A percentile compares a stretch with the other conserved stretches of the same genome.
Conservation (phyloP, 345 rosid species). For the Euphorbia pulcherrima region DNA sequence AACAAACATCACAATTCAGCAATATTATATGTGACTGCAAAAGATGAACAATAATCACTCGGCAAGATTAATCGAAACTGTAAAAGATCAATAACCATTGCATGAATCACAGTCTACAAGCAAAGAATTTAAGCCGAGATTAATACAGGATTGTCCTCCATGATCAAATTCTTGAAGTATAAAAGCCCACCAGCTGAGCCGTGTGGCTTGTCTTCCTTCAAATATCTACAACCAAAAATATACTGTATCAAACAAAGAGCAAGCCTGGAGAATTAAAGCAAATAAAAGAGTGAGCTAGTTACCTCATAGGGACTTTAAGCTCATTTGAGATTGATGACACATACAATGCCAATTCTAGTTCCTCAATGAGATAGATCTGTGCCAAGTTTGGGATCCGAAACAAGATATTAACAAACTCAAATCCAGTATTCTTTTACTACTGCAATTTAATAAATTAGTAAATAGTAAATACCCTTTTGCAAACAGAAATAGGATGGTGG, state of each 20-base stretch:
- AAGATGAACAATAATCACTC: slow-evolving; percentile 10
- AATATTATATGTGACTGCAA: slow-evolving; percentile 71
- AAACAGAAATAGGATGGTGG: slow-evolving; percentile 98
- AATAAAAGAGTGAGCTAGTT: slow-evolving; percentile 5
- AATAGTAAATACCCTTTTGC: slow-evolving; percentile 62
- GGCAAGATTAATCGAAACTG: slow-evolving; percentile 67
- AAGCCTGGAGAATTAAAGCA: slow-evolving; percentile 2
- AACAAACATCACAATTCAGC: slow-evolving; percentile 85
- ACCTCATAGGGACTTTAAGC: slow-evolving; percentile 33
- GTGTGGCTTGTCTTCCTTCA: slow-evolving; percentile 35
- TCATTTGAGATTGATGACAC: slow-evolving; percentile 35
- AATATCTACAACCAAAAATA: slow-evolving; percentile 19
- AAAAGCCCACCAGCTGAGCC: slow-evolving; percentile 38
- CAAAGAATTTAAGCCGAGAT: background rate
- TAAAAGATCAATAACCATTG: slow-evolving; percentile 13
- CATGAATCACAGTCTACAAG: background rate
- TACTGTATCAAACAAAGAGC: background rate
- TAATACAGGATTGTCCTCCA: slow-evolving; percentile 32
- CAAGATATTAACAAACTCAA: background rate
- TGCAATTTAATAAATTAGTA: background rate
- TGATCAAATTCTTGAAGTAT: slow-evolving; percentile 29
- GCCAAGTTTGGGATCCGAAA: slow-evolving; percentile 30
- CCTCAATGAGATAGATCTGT: slow-evolving; percentile 34
- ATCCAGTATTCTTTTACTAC: background rate
- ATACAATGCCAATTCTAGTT: slow-evolving; percentile 30